phyloP scores from a whole-genome alignment of 2,329 filamentous ascomycete species.

The Curvularia hawaiiensis region DNA sequence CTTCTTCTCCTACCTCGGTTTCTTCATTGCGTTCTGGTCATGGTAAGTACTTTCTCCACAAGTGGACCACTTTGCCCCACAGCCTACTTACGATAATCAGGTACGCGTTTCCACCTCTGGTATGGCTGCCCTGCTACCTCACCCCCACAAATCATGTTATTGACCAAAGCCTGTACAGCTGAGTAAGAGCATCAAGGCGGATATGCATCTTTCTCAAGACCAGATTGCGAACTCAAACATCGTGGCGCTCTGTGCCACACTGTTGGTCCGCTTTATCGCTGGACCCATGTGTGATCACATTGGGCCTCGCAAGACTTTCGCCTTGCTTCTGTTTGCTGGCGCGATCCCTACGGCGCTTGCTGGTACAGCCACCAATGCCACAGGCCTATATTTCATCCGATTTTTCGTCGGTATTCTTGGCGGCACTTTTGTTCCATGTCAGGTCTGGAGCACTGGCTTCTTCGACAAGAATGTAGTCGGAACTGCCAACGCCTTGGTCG shows the following conservation, averaged over 20 bases:
- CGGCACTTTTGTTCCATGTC: conserved; percentile 80
- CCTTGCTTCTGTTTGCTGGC: conserved; percentile 75
- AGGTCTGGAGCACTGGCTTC: conserved; percentile 92
- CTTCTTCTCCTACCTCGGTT: conserved; percentile 87
- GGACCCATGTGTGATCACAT: conserved; percentile 86
- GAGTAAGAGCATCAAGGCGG: conserved; percentile 71
- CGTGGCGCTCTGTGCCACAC: conserved; percentile 65
- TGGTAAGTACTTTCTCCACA: conserved; percentile 55
- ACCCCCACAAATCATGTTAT: conserved; percentile 7
- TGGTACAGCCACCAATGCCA: conserved; percentile 71
- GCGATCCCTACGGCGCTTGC: conserved; percentile 82
- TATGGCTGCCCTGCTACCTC: conserved; percentile 46
- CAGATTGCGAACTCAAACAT: conserved; percentile 92
- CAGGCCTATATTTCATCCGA: conserved; percentile 71
- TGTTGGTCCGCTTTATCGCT: conserved; percentile 76
- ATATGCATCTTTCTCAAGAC: conserved; percentile 71
- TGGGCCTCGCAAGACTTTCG: conserved; percentile 81
- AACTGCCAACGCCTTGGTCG: conserved; percentile 83
- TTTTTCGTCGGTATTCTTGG: conserved; percentile 85
- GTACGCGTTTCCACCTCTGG: conserved; percentile 89
- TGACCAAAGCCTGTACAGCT: conserved; percentile 53
- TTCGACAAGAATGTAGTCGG: conserved; percentile 93
- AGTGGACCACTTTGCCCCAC: conserved; percentile 1
- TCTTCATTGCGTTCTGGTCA: conserved; percentile 86
- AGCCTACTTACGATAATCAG: conserved; percentile 47